phyloP scores from a whole-genome alignment of 352 stramenopile genomes.

The Pythium aphanidermatum region DNA sequence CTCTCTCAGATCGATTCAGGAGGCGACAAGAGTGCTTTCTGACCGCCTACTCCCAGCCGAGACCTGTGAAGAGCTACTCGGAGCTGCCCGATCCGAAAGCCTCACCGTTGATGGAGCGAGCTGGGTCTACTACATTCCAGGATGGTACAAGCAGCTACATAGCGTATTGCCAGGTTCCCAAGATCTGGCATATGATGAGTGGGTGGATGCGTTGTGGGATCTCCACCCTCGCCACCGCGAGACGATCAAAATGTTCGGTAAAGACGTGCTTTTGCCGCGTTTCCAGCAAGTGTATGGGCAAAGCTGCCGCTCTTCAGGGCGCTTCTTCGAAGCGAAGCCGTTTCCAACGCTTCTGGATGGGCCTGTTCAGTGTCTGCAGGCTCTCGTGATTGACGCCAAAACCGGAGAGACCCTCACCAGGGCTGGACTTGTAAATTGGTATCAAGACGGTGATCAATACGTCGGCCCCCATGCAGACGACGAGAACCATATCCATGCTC shows the following conservation, averaged over 20 bases:
- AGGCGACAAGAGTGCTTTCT: too few species aligned
- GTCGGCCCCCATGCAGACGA: conserved; percentile 78
- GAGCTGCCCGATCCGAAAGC: conserved; percentile 10
- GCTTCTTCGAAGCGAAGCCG: conserved; percentile 35
- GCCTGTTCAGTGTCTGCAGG: conserved; percentile 37
- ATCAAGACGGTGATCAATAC: conserved; percentile 68
- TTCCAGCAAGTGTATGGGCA: conserved; percentile 60
- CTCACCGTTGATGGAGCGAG: conserved; percentile 28
- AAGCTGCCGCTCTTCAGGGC: conserved; percentile 50
- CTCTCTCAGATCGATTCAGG: too few species aligned
- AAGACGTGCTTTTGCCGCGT: conserved; percentile 43
- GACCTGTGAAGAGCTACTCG: conserved; percentile 10
- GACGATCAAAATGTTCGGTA: conserved; percentile 70
- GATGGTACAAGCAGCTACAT: conserved; percentile 49
- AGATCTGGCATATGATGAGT: conserved; percentile 16
- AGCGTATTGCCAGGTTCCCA: too few species aligned
- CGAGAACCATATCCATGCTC: conserved; percentile 43
- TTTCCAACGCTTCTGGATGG: conserved; percentile 30
- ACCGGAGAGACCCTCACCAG: conserved; percentile 12
- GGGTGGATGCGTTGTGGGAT: conserved; percentile 37
- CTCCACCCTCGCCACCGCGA: conserved; percentile 50
- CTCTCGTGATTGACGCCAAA: conserved; percentile 28
- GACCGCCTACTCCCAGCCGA: too few species aligned
- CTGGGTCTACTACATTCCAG: conserved; percentile 55
- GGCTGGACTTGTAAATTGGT: conserved; percentile 74